Base-by-base conservation (phyloP, 164 flowering plant species). In the Piper longum region DNA sequence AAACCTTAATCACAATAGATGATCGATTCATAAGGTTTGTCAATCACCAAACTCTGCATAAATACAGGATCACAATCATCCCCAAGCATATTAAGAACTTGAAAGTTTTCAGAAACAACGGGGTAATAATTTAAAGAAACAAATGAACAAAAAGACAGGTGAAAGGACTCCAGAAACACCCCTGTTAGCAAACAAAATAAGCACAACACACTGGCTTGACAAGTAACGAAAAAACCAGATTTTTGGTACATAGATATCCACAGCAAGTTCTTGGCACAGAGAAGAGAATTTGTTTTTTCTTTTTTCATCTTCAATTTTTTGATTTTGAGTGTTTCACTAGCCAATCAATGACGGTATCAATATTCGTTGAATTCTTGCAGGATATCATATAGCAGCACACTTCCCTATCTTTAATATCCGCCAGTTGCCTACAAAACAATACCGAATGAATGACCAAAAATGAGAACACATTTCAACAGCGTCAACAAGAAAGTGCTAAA, bases 341-440 rank as follows among this genome's bases (percentile, higher is more conserved):
- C 85, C 85, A 82, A 65, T 82, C 83, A 11, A 82, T 73, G 59
- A 82, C 80, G 1, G 77, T 70, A 62, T 77, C 83, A 7, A 81
- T 81, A 80, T 81, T 79, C 73, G 83, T 76, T 1, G 81, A 81
- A 72, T 79, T 81, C 73, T 76, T 81, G 81, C 85, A 81, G 9
- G 85, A 81, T 57, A 81, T 78, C 85, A 81, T 79, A 67, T 68
- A 79, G 73, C 85, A 81, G 56, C 81, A 77, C 16, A 81, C 85
- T 76, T 82, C 85, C 61, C 83, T 78, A 40, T 76, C 77, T 1
- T 75, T 70, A 11, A 80, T 73, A 4, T 75, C 73, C 62, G 73
- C 73, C 44, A 82, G 80, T 7, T 57, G 80, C 83, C 85, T 82
- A 78, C 74, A 78, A 43, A 63, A 43, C 60, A 26, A 26, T 26